Evolutionary conservation across 768 basidiomycete species (phyloP).

Genomic region (Boletus barrowsii): DNA sequence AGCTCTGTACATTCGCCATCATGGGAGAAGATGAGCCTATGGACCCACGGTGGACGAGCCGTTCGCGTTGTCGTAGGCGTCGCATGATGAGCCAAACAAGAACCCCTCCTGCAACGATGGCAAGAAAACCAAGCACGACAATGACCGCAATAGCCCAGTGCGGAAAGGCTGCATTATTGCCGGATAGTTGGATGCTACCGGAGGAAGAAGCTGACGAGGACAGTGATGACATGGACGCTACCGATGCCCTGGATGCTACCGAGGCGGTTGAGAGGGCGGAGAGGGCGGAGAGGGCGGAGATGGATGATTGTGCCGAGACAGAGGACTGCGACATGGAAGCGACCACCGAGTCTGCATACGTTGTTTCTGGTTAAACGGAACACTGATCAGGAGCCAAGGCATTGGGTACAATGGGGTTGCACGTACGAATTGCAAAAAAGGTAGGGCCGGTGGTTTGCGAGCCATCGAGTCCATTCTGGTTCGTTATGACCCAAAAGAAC

Average conservation of each 20-base stretch:
- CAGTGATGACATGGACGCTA: constrained; percentile 30
- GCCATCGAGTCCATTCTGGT: constrained; percentile 53
- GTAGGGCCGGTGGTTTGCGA: constrained; percentile 64
- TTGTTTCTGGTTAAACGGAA: constrained; percentile 55
- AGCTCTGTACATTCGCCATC: constrained; percentile 61
- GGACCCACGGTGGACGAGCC: constrained; percentile 60
- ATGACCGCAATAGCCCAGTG: constrained; percentile 93
- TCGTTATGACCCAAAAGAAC: constrained; percentile 78
- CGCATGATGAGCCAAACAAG: constrained; percentile 74
- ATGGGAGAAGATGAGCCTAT: constrained; percentile 82
- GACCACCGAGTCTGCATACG: constrained; percentile 63
- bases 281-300: constrained; percentile 21
- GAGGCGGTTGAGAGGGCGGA: constrained; percentile 39
- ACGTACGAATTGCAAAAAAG: constrained; percentile 81
- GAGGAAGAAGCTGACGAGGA: constrained; percentile 20
- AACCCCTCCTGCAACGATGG: constrained; percentile 65
- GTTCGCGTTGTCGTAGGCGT: constrained; percentile 53
- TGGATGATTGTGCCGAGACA: constrained; percentile 34
- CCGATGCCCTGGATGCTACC: constrained; percentile 35
- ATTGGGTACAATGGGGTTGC: neutral
- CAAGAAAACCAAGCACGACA: constrained; percentile 80
- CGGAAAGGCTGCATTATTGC: constrained; percentile 52
- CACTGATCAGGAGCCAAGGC: constrained; percentile 5
- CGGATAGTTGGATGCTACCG: constrained; percentile 46
- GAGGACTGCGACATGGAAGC: constrained; percentile 49